Percentiles rank a stretch among this genome's conserved stretches.
Evolutionary conservation across 2,329 filamentous ascomycete genomes (phyloP).

Genomic region (Hortaea werneckii): DNA sequence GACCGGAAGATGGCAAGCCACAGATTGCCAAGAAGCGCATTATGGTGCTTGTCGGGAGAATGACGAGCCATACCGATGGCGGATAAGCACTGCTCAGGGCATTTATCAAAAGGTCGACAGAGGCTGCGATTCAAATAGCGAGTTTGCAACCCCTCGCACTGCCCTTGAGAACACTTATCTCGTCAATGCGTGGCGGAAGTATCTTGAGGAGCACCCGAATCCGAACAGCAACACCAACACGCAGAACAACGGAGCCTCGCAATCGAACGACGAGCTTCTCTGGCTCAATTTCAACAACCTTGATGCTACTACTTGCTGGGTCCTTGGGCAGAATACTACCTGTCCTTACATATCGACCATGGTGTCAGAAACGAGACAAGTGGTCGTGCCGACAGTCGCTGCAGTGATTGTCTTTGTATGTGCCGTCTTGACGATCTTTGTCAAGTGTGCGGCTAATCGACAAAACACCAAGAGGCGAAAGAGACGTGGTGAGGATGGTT

Average conservation of each 20-base stretch:
- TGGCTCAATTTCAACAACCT: conserved; percentile 55
- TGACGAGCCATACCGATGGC: conserved; percentile 49
- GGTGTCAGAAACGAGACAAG: conserved; percentile 30
- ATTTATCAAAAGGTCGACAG: conserved; percentile 30
- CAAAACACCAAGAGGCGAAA: conserved; percentile 41
- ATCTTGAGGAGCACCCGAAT: conserved; percentile 17
- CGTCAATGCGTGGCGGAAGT: conserved; percentile 22
- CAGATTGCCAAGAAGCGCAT: conserved; percentile 43
- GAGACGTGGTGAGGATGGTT: conserved; percentile 38
- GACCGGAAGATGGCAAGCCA: conserved; percentile 48
- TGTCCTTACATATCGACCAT: conserved; percentile 45
- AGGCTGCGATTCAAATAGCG: conserved; percentile 40
- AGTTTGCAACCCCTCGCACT: conserved; percentile 49
- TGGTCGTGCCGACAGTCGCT: conserved; percentile 53
- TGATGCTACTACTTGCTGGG: conserved; percentile 50
- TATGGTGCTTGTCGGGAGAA: conserved; percentile 48
- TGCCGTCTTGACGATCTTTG: conserved; percentile 50
- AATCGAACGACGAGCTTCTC: conserved; percentile 23
- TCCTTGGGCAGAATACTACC: conserved; percentile 42
- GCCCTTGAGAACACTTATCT: conserved; percentile 55
- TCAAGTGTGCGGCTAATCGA: conserved; percentile 55
- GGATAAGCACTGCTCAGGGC: conserved; percentile 33
- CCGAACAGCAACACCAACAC: background rate
- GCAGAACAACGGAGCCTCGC: background rate
- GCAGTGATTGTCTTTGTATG: conserved; percentile 53